These are phyloP conservation scores for Ascochyta fabae DNA, from an alignment of 2,329 filamentous ascomycete genomes.

Conservation along the genomic window DNA sequence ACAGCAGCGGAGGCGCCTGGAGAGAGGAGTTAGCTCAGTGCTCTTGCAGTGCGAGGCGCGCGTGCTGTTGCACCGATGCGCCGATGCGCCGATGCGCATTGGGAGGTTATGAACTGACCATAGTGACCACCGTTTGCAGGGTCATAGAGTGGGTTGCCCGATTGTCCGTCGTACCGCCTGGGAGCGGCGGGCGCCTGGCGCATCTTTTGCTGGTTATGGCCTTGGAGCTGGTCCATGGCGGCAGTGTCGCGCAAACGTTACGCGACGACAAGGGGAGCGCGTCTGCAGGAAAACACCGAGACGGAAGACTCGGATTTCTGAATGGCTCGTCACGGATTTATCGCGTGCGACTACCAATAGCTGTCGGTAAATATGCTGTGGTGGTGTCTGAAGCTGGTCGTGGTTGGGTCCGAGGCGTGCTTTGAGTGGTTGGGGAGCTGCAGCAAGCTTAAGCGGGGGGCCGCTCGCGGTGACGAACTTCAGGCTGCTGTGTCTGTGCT, in stretches of 20 bases:
- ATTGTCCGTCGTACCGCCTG: slow-evolving; percentile 58
- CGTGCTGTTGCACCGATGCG: slow-evolving; percentile 6
- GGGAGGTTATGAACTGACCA: slow-evolving; percentile 45
- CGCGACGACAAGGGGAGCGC: slow-evolving; percentile 39
- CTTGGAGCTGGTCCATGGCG: slow-evolving; percentile 48
- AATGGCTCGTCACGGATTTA: not conserved
- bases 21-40: slow-evolving; percentile 26
- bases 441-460: slow-evolving; percentile 33
- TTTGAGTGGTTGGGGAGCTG: slow-evolving; percentile 41
- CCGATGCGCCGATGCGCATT: slow-evolving; percentile 5
- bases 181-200: slow-evolving; percentile 46
- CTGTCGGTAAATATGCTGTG: slow-evolving; percentile 28
- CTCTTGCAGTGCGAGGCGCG: slow-evolving; percentile 16
- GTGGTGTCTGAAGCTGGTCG: slow-evolving; percentile 40
- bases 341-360: slow-evolving; percentile 37
- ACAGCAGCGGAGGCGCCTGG: slow-evolving; percentile 73
- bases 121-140: slow-evolving; percentile 57
- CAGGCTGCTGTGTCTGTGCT: not conserved
- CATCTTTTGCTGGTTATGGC: slow-evolving; percentile 48
- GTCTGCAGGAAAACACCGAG: slow-evolving; percentile 24
- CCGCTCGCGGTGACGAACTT: slow-evolving; percentile 13
- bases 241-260: slow-evolving; percentile 41
- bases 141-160: slow-evolving; percentile 58
- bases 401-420: slow-evolving; percentile 43
- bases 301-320: not conserved